Base-by-base conservation (phyloP, 2,329 filamentous ascomycete species). In the Colletotrichum incanum region DNA sequence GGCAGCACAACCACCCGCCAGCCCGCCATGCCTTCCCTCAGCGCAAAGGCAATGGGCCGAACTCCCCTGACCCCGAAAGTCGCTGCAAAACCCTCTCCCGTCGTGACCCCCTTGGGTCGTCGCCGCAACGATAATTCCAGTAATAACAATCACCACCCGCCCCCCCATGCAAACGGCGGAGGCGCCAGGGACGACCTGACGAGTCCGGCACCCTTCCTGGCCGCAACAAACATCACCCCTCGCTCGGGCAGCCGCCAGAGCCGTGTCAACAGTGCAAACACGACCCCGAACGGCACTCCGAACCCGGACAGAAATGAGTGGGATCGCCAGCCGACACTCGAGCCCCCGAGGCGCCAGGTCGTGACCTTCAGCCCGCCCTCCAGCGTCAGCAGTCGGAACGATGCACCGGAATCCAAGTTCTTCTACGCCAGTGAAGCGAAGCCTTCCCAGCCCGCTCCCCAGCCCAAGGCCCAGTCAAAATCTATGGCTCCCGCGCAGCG, bases 401-500 rank as follows among this genome's bases (percentile, higher is more conserved):
- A 71, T 76, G 80, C 77, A 76, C 76, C 78, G 26, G 87, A 89
- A 63, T 83, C 92, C 65, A 96, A 94, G 84, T 98, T 98, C 87
- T 98, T 99, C 81, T 95, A 97, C 80, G 96, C 95, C 37, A 94
- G 92, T 80, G 94, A 98, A 76, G 93, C 89, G 49, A 92, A 89
- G 76, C 39, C 58, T 16, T 60, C 70, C 52, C 73, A 73, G 20
- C 60, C 63, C 59, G 67, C 26, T 64, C 54, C 67, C 18, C 69
- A 63, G 45, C 74, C 47, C 28, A 43, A 72, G 63, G 34, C 65
- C 37, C 67, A 74, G 66, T 18, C 84, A 5, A 80, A 79, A 43
- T 78, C 77, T 34, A 60, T 72, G 56, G 68, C 77, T 59, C 82
- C 86, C 5, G 82, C 85, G 26, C 84, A 86, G 49, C 89, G 87